Conservation (phyloP, 2,329 filamentous ascomycete species). For the Trichocomaceae sp. region DNA sequence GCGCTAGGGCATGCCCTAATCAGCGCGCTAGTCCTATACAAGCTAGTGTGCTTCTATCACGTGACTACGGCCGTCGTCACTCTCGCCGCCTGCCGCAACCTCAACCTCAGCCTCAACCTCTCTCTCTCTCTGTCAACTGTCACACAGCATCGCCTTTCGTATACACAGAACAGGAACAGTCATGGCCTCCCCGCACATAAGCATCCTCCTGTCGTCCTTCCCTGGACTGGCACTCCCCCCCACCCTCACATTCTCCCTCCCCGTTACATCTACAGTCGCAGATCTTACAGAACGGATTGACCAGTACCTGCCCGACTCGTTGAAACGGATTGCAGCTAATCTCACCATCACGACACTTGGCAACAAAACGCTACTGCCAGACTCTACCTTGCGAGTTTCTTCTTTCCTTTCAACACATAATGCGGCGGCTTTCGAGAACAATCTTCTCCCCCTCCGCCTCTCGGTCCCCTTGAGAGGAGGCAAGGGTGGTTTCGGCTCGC, state of each 20-base stretch:
- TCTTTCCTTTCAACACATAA: conserved; percentile 50
- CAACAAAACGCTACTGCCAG: conserved; percentile 60
- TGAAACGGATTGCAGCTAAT: conserved; percentile 44
- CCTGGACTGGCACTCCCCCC: conserved; percentile 72
- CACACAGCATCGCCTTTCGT: not conserved
- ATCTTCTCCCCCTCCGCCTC: conserved; percentile 76
- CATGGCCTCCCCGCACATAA: conserved; percentile 59
- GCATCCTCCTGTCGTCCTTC: conserved; percentile 80
- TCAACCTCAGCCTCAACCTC: too few species aligned
- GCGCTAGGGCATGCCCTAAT: conserved; percentile 14
- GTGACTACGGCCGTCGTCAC: not conserved
- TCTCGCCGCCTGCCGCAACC: not conserved
- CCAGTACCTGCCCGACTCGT: conserved; percentile 52
- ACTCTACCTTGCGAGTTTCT: conserved; percentile 52
- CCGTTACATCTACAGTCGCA: conserved; percentile 57
- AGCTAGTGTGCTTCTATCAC: not conserved
- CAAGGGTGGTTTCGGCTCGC: conserved; percentile 96
- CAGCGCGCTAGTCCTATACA: not conserved
- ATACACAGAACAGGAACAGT: conserved; percentile 12
- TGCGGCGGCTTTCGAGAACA: conserved; percentile 43
- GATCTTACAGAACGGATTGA: conserved; percentile 60
- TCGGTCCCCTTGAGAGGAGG: conserved; percentile 76
- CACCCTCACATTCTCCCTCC: conserved; percentile 72
- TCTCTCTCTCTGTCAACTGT: not conserved
- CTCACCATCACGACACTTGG: conserved; percentile 76